Evolutionary conservation across 2,329 filamentous ascomycete species (phyloP).

Genomic region (Reticulascus tulasneorum): DNA sequence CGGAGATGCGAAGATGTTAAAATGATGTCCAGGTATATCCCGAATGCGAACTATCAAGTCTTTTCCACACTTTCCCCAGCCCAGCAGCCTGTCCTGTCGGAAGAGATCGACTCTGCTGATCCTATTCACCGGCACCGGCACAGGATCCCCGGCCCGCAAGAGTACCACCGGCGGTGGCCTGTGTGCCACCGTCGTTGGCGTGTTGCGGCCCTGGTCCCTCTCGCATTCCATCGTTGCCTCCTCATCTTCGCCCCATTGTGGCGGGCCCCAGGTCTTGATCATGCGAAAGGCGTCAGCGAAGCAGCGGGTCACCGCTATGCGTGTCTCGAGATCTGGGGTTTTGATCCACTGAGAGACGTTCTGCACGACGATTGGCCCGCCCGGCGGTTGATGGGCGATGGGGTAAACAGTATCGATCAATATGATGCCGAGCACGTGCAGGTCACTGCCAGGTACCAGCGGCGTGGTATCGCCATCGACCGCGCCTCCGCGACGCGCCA

Average conservation of each 20-base stretch:
- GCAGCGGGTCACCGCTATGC: too few species aligned
- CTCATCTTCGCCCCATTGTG: conserved; percentile 31
- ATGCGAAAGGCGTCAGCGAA: too few species aligned
- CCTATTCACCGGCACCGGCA: conserved; percentile 27
- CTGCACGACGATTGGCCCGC: too few species aligned
- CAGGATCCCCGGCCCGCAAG: conserved; percentile 37
- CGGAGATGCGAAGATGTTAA: conserved; percentile 36
- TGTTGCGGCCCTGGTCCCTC: too few species aligned
- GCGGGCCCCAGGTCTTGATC: conserved; percentile 36
- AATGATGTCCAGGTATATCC: conserved; percentile 51
- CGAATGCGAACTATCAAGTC: conserved; percentile 40
- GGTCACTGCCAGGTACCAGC: conserved; percentile 11
- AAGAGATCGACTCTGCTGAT: conserved; percentile 37
- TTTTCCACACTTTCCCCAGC: conserved; percentile 45
- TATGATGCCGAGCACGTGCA: conserved; percentile 45
- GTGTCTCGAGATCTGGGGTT: too few species aligned
- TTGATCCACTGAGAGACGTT: too few species aligned
- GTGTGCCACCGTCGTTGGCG: conserved; percentile 14
- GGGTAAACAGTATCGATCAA: conserved; percentile 49
- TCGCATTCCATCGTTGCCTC: conserved; percentile 4
- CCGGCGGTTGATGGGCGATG: conserved; percentile 37
- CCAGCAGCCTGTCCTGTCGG: conserved; percentile 37
- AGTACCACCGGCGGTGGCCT: conserved; percentile 38
- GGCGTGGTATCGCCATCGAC: too few species aligned
- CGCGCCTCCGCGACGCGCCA: too few species aligned